Evolutionary conservation across 495 filamentous ascomycete genomes (phyloP).

Genomic region (Daldinia bambusicola): DNA sequence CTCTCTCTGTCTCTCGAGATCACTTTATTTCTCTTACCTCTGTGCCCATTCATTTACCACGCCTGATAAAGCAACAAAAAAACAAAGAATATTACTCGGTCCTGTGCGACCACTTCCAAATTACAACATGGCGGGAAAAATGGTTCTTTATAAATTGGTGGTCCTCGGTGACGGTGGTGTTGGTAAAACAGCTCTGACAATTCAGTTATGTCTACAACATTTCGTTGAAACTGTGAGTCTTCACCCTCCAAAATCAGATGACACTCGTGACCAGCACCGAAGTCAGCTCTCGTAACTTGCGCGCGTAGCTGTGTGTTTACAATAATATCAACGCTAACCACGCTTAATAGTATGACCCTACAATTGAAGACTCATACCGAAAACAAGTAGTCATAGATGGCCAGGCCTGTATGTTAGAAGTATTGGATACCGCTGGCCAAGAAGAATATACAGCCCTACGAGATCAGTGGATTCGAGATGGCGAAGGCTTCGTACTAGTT

Average conservation of each 20-base stretch:
- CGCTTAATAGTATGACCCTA: conserved; percentile 80
- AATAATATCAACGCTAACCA: conserved; percentile 41
- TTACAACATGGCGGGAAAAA: conserved; percentile 71
- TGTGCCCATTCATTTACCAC: conserved; percentile 12
- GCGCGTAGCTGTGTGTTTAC: conserved; percentile 5
- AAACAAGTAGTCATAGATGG: conserved; percentile 98
- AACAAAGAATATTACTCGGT: conserved; percentile 22
- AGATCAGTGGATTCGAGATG: conserved; percentile 98
- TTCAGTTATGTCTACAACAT: conserved; percentile 81
- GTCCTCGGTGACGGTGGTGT: conserved; percentile 84
- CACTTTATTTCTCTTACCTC: conserved; percentile 20
- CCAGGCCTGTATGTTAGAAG: conserved; percentile 97
- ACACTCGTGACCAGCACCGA: background rate
- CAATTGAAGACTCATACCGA: conserved; percentile 96
- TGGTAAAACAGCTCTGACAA: conserved; percentile 96
- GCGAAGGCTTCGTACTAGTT: conserved; percentile 96
- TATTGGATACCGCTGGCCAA: conserved; percentile 98
- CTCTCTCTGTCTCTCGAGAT: background rate
- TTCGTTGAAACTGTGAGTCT: conserved; percentile 66
- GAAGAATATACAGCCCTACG: conserved; percentile 97
- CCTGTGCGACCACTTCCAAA: conserved; percentile 31
- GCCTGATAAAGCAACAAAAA: background rate
- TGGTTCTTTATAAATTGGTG: conserved; percentile 99
- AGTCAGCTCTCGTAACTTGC: background rate
- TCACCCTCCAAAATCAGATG: background rate